phyloP scores from a whole-genome alignment of 257 asterid genomes.

The Ilex aquifolium region DNA sequence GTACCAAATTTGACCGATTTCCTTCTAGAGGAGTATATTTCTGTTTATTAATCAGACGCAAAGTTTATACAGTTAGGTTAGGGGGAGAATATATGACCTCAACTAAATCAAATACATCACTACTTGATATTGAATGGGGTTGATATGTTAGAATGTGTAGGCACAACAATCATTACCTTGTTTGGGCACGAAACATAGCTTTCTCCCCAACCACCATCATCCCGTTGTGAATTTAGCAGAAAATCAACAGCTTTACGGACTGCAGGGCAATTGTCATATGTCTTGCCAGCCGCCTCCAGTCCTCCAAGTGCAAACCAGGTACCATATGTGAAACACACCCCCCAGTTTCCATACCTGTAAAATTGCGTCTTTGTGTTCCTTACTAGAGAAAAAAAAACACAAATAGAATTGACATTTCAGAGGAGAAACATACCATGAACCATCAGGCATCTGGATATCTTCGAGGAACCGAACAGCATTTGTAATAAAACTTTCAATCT shows the following conservation, averaged over 20 bases:
- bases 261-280: conserved; percentile 30
- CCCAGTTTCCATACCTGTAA: conserved; percentile 9
- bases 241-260: conserved; percentile 56
- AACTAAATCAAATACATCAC: too few species aligned
- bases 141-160: too few species aligned
- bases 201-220: conserved; percentile 7
- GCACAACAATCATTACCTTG: conserved; percentile 30
- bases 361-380: too few species aligned
- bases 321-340: conserved; percentile 26
- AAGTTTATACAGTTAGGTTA: too few species aligned
- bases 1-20: conserved; percentile 4
- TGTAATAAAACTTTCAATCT: too few species aligned
- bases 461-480: too few species aligned
- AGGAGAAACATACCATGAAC: too few species aligned
- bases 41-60: not conserved
- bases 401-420: too few species aligned
- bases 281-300: conserved; percentile 20
- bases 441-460: too few species aligned
- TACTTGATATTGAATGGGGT: too few species aligned
- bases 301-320: conserved; percentile 33
- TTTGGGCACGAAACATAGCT: conserved; percentile 73
- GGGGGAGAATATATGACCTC: too few species aligned
- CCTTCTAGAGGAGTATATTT: conserved; percentile 6
- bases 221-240: conserved; percentile 50
- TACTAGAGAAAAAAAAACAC: too few species aligned